Conservation (phyloP, 768 basidiomycete species). For the Royoungia palumana region DNA sequence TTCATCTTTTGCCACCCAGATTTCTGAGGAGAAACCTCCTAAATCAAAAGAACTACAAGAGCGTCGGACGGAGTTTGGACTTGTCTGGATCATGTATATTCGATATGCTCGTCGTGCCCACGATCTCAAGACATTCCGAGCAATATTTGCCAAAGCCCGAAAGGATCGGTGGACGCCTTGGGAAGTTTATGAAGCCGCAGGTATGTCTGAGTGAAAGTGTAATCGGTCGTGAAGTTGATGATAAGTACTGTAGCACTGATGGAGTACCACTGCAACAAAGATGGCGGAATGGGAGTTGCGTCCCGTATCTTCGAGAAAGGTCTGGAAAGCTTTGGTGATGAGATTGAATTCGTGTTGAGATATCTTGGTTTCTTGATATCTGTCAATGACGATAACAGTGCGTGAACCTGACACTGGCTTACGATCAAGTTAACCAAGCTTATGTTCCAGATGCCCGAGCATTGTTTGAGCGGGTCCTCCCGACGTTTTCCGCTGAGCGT, state of each 20-base stretch:
- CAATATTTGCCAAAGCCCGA: constrained; percentile 78
- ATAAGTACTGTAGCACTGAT: constrained; percentile 62
- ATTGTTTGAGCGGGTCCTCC: constrained; percentile 86
- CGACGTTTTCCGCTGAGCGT: constrained; percentile 70
- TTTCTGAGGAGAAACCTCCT: constrained; percentile 49
- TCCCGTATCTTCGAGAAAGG: constrained; percentile 94
- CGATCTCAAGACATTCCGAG: constrained; percentile 75
- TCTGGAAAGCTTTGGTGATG: constrained; percentile 75
- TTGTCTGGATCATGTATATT: constrained; percentile 91
- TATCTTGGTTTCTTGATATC: constrained; percentile 93
- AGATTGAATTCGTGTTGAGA: constrained; percentile 80
- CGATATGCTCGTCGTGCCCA: constrained; percentile 86
- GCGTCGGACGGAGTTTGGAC: constrained; percentile 65
- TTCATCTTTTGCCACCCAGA: constrained; percentile 49
- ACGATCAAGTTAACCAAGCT: constrained; percentile 4
- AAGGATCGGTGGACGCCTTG: constrained; percentile 76
- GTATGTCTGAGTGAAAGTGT: constrained; percentile 36
- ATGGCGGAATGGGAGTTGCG: constrained; percentile 67
- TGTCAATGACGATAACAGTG: constrained; percentile 94
- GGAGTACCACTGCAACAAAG: constrained; percentile 90
- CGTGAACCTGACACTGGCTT: constrained; percentile 27
- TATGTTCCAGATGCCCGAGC: constrained; percentile 80
- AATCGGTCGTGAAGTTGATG: constrained; percentile 3
- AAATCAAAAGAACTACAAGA: constrained; percentile 53
- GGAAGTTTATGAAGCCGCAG: constrained; percentile 93